Percentiles rank a stretch among this genome's conserved stretches.
Evolutionary conservation across 176 grass and related monocot species (phyloP).

Genomic region (Microstegium vimineum): DNA sequence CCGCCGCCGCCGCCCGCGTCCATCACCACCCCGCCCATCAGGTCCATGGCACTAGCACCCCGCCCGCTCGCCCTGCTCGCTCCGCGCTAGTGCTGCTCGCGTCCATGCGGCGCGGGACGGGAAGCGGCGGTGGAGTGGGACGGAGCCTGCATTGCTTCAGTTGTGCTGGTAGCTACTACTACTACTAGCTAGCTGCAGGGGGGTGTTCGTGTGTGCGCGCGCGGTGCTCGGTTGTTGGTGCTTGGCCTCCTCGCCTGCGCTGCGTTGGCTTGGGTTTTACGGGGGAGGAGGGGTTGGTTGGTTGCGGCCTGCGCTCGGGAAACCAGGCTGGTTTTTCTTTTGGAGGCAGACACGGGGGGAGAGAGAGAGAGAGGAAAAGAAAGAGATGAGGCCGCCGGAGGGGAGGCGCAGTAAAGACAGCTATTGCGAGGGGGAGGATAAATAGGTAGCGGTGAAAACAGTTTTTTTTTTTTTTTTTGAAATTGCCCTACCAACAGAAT

Average conservation of each 20-base stretch:
- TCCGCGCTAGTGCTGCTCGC: conserved; percentile 4
- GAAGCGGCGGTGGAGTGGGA: neutral
- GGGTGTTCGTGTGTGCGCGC: neutral
- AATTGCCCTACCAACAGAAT: neutral
- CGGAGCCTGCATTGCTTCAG: conserved; percentile 14
- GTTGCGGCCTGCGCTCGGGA: conserved; percentile 47
- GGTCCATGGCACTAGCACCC: conserved; percentile 24
- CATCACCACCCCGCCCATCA: conserved; percentile 47
- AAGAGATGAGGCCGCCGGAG: no score
- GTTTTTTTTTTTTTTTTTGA: no score
- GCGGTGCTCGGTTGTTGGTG: neutral
- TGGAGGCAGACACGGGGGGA: conserved; percentile 30
- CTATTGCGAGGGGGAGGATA: neutral
- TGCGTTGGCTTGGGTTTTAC: conserved; percentile 23
- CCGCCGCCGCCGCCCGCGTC: conserved; percentile 6
- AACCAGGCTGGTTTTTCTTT: conserved; percentile 70
- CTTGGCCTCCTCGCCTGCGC: neutral
- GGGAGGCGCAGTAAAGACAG: neutral
- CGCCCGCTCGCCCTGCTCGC: neutral
- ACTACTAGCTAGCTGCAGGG: neutral
- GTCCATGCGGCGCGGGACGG: conserved; percentile 3
- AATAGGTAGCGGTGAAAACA: neutral
- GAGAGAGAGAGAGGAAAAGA: neutral
- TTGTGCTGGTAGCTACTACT: neutral
- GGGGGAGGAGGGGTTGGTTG: neutral